Base-by-base conservation (phyloP, 805 yeast species). In the Candida chauliodis region DNA sequence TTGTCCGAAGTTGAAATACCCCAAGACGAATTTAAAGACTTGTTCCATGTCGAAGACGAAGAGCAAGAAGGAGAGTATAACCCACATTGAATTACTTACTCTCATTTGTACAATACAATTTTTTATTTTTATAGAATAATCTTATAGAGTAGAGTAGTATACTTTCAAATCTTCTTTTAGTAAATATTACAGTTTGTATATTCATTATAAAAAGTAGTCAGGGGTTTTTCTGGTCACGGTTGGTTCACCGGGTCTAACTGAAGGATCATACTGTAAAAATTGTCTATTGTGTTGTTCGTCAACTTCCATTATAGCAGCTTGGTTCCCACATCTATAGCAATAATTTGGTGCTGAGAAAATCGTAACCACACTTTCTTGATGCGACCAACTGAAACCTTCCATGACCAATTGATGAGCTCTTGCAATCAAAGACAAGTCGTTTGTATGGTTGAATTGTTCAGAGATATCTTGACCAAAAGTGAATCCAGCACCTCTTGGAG, bases 401-500 rank as follows among this genome's bases (percentile, higher is more conserved):
- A 90, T 90, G n/a, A 89, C 96, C 59, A 89, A 74, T 66, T 89
- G 97, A 70, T 89, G 97, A 8, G 96, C 96, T 66, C 97, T 79
- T 19, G 97, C 96, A 47, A 90, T 84, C 46, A 90, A 69, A 37
- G 84, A 74, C 47, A 90, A 70, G 48, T 84, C 89, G 59, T 90
- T 90, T 14, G 89, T 82, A 64, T 89, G 96, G 59, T 90, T 90
- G 66, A 90, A 90, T 57, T 88, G 95, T 59, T 86, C 95, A 49
- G 90, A 78, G 53, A 89, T 87, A 70, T 90, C 96, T 67, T 84
- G 95, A 52, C 97, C 97, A 77, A 90, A 90, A 55, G 96, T 87
- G 81, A 85, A 90, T 62, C 97, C 97, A 45, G 97, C 97, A 72
- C 96, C 96, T 78, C 97, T 80, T 63, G 96, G 96, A 56, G 93